These are phyloP conservation scores for Fusarium haematococcum DNA, from an alignment of 2,329 filamentous ascomycete genomes.

Conservation along the genomic window DNA sequence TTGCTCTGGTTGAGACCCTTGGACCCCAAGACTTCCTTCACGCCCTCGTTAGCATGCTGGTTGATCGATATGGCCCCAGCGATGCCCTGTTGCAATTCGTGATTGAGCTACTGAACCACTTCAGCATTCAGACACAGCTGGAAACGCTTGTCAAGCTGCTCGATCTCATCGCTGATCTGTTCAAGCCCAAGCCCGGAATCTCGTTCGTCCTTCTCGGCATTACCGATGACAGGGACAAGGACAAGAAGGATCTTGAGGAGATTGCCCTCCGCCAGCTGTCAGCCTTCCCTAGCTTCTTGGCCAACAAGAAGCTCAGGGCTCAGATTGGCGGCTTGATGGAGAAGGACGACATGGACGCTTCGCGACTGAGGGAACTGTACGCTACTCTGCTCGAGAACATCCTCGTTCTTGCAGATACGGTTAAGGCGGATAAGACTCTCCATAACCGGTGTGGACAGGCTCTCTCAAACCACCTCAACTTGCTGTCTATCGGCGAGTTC, in stretches of 20 bases:
- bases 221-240: constrained; percentile 60
- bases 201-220: constrained; percentile 78
- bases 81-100: constrained; percentile 81
- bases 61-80: constrained; percentile 87
- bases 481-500: constrained; percentile 89
- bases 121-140: constrained; percentile 81
- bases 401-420: constrained; percentile 72
- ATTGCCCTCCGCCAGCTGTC: constrained; percentile 67
- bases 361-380: constrained; percentile 76
- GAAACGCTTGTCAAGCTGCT: constrained; percentile 82
- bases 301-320: constrained; percentile 66
- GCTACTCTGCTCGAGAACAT: constrained; percentile 75
- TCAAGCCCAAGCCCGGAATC: constrained; percentile 79
- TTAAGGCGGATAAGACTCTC: constrained; percentile 67
- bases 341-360: constrained; percentile 73
- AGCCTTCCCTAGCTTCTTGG: constrained; percentile 68
- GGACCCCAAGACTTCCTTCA: constrained; percentile 90
- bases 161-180: constrained; percentile 78
- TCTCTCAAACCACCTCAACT: constrained; percentile 82
- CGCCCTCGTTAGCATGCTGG: constrained; percentile 87
- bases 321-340: constrained; percentile 69
- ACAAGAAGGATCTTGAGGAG: constrained; percentile 62
- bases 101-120: constrained; percentile 77
- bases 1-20: constrained; percentile 85
- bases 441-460: constrained; percentile 74